Base-by-base conservation (phyloP, 2,329 filamentous ascomycete species). In the Phoma sp. region DNA sequence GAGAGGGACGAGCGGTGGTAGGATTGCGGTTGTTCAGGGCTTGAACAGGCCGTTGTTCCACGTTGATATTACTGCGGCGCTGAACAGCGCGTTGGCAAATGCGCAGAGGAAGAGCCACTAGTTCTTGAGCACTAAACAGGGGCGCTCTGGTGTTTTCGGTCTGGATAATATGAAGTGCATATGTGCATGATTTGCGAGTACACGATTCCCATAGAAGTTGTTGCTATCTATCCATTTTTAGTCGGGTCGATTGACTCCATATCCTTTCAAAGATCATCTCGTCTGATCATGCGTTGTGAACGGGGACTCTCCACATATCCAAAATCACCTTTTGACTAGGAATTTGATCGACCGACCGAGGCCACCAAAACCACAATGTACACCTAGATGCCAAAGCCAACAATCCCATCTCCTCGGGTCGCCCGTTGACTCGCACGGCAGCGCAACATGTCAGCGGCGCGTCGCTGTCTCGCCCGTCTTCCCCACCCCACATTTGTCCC, bases 21-120 rank as follows among this genome's bases (percentile, higher is more conserved):
- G 61, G 52, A 65, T 72, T 42, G 68, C 89, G 2, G 83, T 91
- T 11, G 88, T 98, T 32, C 89, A 93, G 62, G 90, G 93, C 23
- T 78, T 96, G 58, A 95, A 96, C 74, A 80, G 90, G 67, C 93
- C 95, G n/a, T 82, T 97, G 61, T 98, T 99, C 84, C 95, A 99
- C 73, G 85, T 96, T 48, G 95, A 98, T 73, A 77, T 98, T 55
- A 96, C 91, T 8, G 92, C 88, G 67, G 95, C 95, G n/a, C 75
- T 98, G 65, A 90, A 97, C 74, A 92, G 89, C 66, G 93, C 92
- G 7, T 85, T 97, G 67, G 86, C 89, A 29, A 96, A 96, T 69
- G 85, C 89, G 75, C 66, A 70, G 56, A 71, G 69, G 57, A 73
- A 73, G 62, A 68, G 65, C 43, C 70, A 73, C 61, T 73, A 52